Base-by-base conservation (phyloP, 352 stramenopile genomes). In the Phytophthora ohioensis region DNA sequence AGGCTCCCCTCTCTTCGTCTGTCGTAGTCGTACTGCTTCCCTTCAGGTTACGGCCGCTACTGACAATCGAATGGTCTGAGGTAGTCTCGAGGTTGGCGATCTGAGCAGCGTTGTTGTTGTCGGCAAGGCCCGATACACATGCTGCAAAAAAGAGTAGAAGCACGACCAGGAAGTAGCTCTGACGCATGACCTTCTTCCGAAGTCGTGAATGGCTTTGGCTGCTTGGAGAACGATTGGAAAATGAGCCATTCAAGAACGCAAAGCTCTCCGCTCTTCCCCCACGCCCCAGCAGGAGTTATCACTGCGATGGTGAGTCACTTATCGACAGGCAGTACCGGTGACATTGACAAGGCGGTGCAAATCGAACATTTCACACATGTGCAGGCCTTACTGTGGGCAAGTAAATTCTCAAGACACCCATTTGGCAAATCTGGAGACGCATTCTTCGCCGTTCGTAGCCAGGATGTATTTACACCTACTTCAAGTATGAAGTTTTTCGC, bases 401-500 rank as follows among this genome's bases (percentile, higher is more conserved):
- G 21, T 27, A 27, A 27, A 27, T 27, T 27, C 21, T 27, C 21
- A 27, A 27, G 21, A 27, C 21, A 42, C 57, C 39, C 17, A 47
- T 64, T 65, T 41, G 11, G 35, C 58, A 49, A 66, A 66, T 64
- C 57, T 11, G 17, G 13, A 12, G 41, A 57, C 5, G 8, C 15
- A 57, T 57, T 56, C 48, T n/a, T 61, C 13, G 34, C 12, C 21
- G 54, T 52, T 61, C 38, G 32, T 55, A 54, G 42, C 32, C 57
- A 64, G 32, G 57, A 65, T 55, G 46, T 49, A 57, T 57, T 65
- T 65, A 47, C 57, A 65, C 35, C 35, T 57, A 36, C 58, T 58
- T 66, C 58, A 66, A 57, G 58, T 58, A 45, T 66, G 58, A 66
- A 66, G 32, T 57, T 57, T 55, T 35, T 21, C 17, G 55, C 55